These are phyloP conservation scores for Carex myosuroides DNA, from an alignment of 176 grass and related monocot genomes.

Conservation along the genomic window DNA sequence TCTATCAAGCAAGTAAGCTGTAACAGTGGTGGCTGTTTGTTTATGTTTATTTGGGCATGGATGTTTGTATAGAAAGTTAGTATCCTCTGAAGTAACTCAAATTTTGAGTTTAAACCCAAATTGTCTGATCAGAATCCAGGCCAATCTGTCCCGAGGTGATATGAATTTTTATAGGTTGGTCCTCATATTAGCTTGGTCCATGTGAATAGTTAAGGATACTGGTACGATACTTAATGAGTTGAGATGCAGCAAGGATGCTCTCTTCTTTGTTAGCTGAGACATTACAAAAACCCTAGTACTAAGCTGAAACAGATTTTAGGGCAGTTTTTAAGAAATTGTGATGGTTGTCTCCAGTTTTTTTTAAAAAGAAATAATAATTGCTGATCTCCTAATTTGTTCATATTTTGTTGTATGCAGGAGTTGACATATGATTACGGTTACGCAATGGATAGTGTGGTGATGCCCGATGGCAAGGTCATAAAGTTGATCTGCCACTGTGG, in stretches of 20 bases:
- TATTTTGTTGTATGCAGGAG: slow-evolving; percentile 25
- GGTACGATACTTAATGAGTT: not conserved
- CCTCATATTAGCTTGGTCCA: not conserved
- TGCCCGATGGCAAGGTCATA: slow-evolving; percentile 25
- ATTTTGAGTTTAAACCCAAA: too few relatives aligned
- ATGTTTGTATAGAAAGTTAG: not conserved
- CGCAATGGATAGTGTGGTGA: slow-evolving; percentile 35
- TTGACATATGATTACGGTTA: slow-evolving; percentile 47
- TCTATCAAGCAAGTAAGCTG: not conserved
- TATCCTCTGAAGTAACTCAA: too few relatives aligned
- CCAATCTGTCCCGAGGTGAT: too few relatives aligned
- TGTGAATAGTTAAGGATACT: not conserved
- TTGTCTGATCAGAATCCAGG: too few relatives aligned
- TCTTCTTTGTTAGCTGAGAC: not conserved
- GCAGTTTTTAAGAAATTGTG: not conserved
- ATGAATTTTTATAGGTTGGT: not conserved
- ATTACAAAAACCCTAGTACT: not conserved
- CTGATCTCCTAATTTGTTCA: not conserved
- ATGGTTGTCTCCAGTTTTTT: not conserved
- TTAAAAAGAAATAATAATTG: not conserved
- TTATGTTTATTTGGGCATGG: not conserved
- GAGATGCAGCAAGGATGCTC: not conserved
- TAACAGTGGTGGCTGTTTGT: not conserved
- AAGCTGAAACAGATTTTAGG: not conserved
- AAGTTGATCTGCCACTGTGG: slow-evolving; percentile 36